Conservation (phyloP, 768 basidiomycete genomes). For the Boletus insuetus region DNA sequence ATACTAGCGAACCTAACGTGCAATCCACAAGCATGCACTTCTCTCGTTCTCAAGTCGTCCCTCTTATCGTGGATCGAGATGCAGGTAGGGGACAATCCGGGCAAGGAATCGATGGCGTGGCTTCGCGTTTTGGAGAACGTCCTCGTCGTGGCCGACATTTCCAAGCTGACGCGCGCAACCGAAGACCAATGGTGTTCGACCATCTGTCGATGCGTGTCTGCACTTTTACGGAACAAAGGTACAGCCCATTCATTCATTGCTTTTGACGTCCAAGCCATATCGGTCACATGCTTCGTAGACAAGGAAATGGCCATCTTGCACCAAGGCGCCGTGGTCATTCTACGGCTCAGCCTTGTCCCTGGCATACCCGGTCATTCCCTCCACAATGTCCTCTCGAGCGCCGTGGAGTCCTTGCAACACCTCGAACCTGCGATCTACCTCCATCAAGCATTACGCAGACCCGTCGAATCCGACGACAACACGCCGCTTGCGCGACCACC, state of each 20-base stretch:
- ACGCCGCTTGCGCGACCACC: slow-evolving; percentile 25
- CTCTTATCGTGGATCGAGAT: slow-evolving; percentile 83
- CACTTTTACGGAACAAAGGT: slow-evolving; percentile 18
- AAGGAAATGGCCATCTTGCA: slow-evolving; percentile 15
- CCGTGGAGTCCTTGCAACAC: slow-evolving; percentile 26
- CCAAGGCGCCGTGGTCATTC: slow-evolving; percentile 30
- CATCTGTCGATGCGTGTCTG: slow-evolving; percentile 49
- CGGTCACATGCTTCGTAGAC: slow-evolving; percentile 8
- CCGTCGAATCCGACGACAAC: background rate
- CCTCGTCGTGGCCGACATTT: slow-evolving; percentile 44
- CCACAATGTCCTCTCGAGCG: slow-evolving; percentile 29
- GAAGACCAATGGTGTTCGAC: slow-evolving; percentile 59
- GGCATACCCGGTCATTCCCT: slow-evolving; percentile 29
- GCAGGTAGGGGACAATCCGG: slow-evolving; percentile 41
- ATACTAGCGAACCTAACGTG: slow-evolving; percentile 73
- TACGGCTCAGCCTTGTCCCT: slow-evolving; percentile 38
- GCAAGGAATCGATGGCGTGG: slow-evolving; percentile 56
- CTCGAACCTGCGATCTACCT: slow-evolving; percentile 25
- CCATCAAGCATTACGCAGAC: background rate
- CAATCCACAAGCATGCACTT: slow-evolving; percentile 64
- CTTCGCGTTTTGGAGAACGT: slow-evolving; percentile 65
- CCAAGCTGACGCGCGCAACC: slow-evolving; percentile 53
- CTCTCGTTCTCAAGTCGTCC: slow-evolving; percentile 67
- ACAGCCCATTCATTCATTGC: background rate
- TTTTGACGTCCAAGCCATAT: background rate